Evolutionary conservation across 2,329 filamentous ascomycete species (phyloP), one percentile per base, ranked within the genome.

Genomic region (Fusarium cyanostomum): DNA sequence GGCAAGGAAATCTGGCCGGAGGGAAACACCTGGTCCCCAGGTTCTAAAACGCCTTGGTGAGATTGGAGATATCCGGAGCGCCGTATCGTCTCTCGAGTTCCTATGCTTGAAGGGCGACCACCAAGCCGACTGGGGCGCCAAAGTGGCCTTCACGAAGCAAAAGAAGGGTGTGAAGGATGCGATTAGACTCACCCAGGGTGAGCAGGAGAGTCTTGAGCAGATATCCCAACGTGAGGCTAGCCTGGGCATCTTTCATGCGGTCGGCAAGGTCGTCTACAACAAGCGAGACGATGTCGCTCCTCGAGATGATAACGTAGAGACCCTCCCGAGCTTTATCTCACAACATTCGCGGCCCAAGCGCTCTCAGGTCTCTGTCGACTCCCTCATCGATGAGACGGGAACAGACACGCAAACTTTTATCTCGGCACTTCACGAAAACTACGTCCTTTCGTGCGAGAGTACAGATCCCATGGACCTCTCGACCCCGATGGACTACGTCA

Each of bases 251-350:
- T 99, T 99, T 72, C 95, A 99, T 74, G 93, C 95, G 1, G 91
- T 98, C 11, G 95, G 94, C 4, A 97, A 95, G 73, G 92, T 99
- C 3, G 89, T 98, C 1, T 96, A 98, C 79, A 99, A 99, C 79
- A 99, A 97, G 74, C 86, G 95, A 41, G 84, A 90, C 18, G 87
- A 89, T 26, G 73, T 60, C 41, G 75, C 77, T 5, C 77, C 82
- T 11, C 67, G 74, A 8, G 72, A 73, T 8, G 77, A 81, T 28
- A 73, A 76, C 3, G 76, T 77, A 15, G 87, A 90, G 67, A 75
- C 76, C 21, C 78, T 92, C 15, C 89, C 89, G 6, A 68, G 75
- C n/a, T 84, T 87, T 73, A 74, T 91, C 31, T 79, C 81, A 4
- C 81, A 85, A 10, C 76, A 83, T 63, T 81, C 85, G 7, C 81